Evolutionary conservation across 306 rosid genomes (phyloP).

Genomic region (Trifolium fragiferum): DNA sequence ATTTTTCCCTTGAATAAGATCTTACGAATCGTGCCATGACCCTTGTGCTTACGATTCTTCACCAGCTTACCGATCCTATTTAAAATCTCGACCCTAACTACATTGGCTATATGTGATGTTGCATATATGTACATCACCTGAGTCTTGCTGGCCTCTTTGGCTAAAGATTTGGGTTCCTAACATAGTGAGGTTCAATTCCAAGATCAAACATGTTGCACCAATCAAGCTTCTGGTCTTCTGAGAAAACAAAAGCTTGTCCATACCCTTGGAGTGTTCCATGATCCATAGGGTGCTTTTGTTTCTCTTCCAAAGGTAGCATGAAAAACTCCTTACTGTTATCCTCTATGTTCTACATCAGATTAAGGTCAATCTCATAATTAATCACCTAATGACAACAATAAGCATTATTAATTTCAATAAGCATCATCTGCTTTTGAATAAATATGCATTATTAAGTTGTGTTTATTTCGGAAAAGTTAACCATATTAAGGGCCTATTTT

Average conservation of each 20-base stretch:
- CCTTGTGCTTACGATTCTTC: no score
- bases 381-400: slow-evolving; percentile 55
- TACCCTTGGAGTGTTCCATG: slow-evolving; percentile 94
- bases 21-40: no score
- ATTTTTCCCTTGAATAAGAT: no score
- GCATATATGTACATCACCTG: no score
- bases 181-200: slow-evolving; percentile 81
- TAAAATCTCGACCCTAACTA: no score
- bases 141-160: no score
- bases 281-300: slow-evolving; percentile 81
- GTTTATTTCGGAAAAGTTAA: no score
- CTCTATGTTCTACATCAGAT: slow-evolving; percentile 71
- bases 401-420: slow-evolving; percentile 40
- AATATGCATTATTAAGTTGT: background rate
- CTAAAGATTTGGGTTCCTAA: no score
- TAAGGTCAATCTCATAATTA: slow-evolving; percentile 75
- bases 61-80: no score
- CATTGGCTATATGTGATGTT: no score
- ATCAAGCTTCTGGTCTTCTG: slow-evolving; percentile 93
- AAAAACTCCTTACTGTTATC: slow-evolving; percentile 71
- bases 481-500: no score
- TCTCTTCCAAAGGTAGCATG: slow-evolving; percentile 88
- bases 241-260: slow-evolving; percentile 96
- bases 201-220: slow-evolving; percentile 99
- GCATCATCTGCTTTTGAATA: background rate